Percentiles rank a stretch among this genome's conserved stretches.
These are phyloP conservation scores for Friedmanniomyces simplex DNA, from an alignment of 495 filamentous ascomycete genomes.

Conservation along the genomic window DNA sequence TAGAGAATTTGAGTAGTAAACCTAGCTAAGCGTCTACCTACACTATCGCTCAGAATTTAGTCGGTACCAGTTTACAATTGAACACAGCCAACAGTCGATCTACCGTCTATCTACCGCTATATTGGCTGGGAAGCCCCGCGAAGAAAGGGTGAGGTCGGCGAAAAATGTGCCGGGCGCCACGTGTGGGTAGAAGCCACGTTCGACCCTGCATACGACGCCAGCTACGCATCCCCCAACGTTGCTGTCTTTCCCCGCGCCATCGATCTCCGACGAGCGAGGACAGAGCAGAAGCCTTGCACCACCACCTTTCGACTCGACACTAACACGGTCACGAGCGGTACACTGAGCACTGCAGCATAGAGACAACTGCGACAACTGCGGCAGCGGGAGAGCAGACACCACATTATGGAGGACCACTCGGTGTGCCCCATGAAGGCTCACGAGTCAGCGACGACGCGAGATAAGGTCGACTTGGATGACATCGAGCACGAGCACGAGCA, in stretches of 20 bases:
- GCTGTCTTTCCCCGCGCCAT: no score
- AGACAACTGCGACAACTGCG: no score
- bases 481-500: constrained; percentile 58
- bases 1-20: no score
- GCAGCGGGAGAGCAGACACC: not conserved
- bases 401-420: no score
- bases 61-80: no score
- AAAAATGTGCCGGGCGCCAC: not conserved
- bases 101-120: no score
- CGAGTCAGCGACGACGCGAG: constrained; percentile 73
- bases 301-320: not conserved
- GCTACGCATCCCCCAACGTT: not conserved
- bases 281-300: not conserved
- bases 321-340: not conserved
- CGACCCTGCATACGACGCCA: not conserved
- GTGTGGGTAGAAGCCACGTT: not conserved
- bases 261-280: no score
- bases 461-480: constrained; percentile 78
- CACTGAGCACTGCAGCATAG: not conserved
- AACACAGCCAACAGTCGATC: no score
- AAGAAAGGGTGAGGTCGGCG: no score
- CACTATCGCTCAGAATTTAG: no score
- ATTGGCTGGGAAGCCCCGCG: no score
- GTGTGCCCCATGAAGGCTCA: constrained; percentile 31
- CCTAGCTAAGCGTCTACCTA: no score